Evolutionary conservation across 2,329 filamentous ascomycete genomes (phyloP).

Genomic region (Hypomyces rosellus): DNA sequence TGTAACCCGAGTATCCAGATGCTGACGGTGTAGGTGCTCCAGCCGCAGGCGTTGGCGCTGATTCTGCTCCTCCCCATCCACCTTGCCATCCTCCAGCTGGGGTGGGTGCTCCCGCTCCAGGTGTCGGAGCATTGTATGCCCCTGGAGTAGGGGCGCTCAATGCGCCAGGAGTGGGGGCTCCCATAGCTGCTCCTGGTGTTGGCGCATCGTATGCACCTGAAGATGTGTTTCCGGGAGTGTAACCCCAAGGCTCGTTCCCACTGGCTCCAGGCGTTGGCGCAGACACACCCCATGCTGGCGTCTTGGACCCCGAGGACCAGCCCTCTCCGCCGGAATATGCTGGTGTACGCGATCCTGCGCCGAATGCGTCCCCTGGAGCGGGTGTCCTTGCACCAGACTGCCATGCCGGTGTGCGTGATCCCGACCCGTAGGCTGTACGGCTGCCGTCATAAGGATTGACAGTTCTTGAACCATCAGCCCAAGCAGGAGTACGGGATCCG

Average conservation of each 20-base stretch:
- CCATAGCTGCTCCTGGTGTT: constrained; percentile 53
- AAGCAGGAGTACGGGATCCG: constrained; percentile 62
- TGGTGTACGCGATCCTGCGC: constrained; percentile 61
- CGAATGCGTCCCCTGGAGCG: constrained; percentile 53
- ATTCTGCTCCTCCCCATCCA: constrained; percentile 53
- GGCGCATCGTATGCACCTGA: constrained; percentile 61
- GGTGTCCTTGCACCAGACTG: constrained; percentile 70
- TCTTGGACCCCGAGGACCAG: constrained; percentile 67
- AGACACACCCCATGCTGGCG: constrained; percentile 62
- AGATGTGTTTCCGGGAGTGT: constrained; percentile 44
- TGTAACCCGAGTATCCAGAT: constrained; percentile 47
- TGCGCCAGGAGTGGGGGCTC: constrained; percentile 56
- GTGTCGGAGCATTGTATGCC: constrained; percentile 58
- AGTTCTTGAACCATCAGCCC: constrained; percentile 61
- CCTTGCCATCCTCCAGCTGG: constrained; percentile 58
- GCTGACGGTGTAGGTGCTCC: constrained; percentile 65
- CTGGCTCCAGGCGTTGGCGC: constrained; percentile 54
- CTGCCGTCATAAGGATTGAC: constrained; percentile 67
- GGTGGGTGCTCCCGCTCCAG: constrained; percentile 60
- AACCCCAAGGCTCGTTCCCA: constrained; percentile 55
- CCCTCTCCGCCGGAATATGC: constrained; percentile 54
- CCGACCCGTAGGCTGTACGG: constrained; percentile 71
- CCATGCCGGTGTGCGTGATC: constrained; percentile 69
- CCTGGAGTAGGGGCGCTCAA: constrained; percentile 67
- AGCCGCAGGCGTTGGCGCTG: constrained; percentile 60